Conservation (phyloP, 176 grass and related monocot species). For the Cenchrus fungigraminus region DNA sequence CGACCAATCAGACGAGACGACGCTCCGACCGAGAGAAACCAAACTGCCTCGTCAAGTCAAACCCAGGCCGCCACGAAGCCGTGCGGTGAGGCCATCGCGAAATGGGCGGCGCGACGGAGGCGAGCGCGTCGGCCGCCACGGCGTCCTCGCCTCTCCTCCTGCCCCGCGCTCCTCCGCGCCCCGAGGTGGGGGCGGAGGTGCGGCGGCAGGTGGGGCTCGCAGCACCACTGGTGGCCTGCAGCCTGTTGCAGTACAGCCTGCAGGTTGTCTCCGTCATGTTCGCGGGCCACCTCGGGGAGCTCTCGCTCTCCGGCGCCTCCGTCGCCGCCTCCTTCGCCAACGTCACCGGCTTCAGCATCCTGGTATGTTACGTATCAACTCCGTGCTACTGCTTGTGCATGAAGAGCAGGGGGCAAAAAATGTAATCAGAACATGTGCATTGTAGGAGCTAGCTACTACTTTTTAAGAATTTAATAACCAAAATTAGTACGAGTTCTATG, state of each 20-base stretch:
- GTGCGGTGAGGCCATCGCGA: background rate
- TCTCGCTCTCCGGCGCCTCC: constrained; percentile 62
- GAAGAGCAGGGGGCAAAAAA: background rate
- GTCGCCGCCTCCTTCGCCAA: constrained; percentile 72
- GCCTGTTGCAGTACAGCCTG: constrained; percentile 67
- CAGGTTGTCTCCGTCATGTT: constrained; percentile 77
- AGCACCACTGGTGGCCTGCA: constrained; percentile 58
- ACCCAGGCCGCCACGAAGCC: background rate
- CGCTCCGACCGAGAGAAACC: background rate
- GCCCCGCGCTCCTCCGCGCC: background rate
- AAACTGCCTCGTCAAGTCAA: background rate
- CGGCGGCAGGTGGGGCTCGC: constrained; percentile 56
- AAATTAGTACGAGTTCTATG: background rate
- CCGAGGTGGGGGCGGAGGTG: constrained; percentile 40
- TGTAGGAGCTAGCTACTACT: background rate
- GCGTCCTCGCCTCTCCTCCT: constrained; percentile 32
- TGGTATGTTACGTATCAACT: constrained; percentile 52
- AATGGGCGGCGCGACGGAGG: constrained; percentile 32
- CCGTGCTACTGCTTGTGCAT: background rate
- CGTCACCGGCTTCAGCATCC: constrained; percentile 78
- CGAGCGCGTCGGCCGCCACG: background rate
- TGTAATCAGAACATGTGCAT: background rate
- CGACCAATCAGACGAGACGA: background rate
- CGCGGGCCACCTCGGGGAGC: constrained; percentile 70
- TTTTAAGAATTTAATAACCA: background rate